A percentile compares a stretch with the other conserved stretches of the same genome.
Evolutionary conservation across 2,329 filamentous ascomycete species (phyloP).

Genomic region (Aspergillus candidus): DNA sequence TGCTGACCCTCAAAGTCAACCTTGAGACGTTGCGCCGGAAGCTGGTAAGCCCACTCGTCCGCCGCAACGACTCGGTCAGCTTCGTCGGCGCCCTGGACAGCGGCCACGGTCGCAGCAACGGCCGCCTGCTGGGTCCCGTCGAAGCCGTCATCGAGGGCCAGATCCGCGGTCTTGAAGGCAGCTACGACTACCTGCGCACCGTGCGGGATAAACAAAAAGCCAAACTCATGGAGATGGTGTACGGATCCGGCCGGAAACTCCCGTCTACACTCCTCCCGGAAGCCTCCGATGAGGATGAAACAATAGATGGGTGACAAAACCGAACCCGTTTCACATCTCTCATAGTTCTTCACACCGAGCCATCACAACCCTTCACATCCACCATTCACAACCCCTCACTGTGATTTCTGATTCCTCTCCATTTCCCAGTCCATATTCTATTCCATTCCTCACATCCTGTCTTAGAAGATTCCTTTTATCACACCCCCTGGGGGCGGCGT

Average conservation of each 20-base stretch:
- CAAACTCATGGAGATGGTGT: slow-evolving; percentile 74
- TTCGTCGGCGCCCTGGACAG: slow-evolving; percentile 27
- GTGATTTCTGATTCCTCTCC: not conserved
- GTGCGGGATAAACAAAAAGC: slow-evolving; percentile 75
- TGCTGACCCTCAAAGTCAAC: slow-evolving; percentile 77
- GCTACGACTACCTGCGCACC: slow-evolving; percentile 68
- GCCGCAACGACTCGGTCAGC: slow-evolving; percentile 53
- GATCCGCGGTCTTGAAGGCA: slow-evolving; percentile 73
- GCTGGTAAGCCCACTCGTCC: slow-evolving; percentile 75
- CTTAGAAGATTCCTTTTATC: too few species aligned
- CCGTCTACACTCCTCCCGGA: slow-evolving; percentile 22
- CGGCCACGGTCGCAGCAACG: slow-evolving; percentile 31
- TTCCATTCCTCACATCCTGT: too few species aligned
- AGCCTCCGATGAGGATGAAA: slow-evolving; percentile 15
- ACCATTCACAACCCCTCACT: too few species aligned
- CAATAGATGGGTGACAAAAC: not conserved
- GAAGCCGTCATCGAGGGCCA: slow-evolving; percentile 66
- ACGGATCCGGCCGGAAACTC: slow-evolving; percentile 46
- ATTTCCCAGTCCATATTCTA: too few species aligned
- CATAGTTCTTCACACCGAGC: too few species aligned
- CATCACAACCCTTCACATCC: too few species aligned
- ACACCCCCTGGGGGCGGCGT: too few species aligned
- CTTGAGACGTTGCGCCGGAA: slow-evolving; percentile 79
- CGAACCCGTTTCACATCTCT: too few species aligned
- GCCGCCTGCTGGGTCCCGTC: slow-evolving; percentile 53